A percentile compares a stretch with the other conserved stretches of the same genome.
These are phyloP conservation scores for Antarctomyces pellizariae DNA, from an alignment of 495 filamentous ascomycete genomes.

Conservation along the genomic window DNA sequence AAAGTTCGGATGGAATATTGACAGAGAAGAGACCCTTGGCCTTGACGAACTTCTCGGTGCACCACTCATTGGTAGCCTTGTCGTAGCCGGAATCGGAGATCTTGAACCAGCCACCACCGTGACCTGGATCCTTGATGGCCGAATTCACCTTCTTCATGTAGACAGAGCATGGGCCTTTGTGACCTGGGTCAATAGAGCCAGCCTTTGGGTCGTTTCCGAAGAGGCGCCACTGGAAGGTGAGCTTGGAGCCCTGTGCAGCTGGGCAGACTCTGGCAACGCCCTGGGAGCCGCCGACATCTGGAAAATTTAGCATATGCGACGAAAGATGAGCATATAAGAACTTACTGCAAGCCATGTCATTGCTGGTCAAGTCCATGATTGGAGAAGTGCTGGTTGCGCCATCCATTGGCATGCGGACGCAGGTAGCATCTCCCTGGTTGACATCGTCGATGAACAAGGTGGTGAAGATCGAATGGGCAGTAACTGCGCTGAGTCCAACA, in stretches of 20 bases:
- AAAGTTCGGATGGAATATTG: constrained; percentile 31
- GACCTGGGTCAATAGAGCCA: constrained; percentile 32
- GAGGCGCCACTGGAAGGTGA: constrained; percentile 39
- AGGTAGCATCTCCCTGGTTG: constrained; percentile 42
- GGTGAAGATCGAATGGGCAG: constrained; percentile 43
- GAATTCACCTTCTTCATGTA: constrained; percentile 42
- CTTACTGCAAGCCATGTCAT: constrained; percentile 52
- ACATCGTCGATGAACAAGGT: constrained; percentile 39
- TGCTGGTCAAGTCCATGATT: constrained; percentile 23
- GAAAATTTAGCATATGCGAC: constrained; percentile 2
- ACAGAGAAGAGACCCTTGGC: constrained; percentile 39
- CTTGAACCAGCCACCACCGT: constrained; percentile 60
- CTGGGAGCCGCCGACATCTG: constrained; percentile 30
- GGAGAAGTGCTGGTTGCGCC: constrained; percentile 25
- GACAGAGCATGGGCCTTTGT: constrained; percentile 48
- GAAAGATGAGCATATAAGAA: background rate
- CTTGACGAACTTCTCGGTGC: constrained; percentile 39
- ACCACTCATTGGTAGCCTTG: constrained; percentile 23
- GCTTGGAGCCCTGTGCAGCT: constrained; percentile 23
- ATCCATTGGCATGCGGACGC: constrained; percentile 38
- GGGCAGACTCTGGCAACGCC: constrained; percentile 34
- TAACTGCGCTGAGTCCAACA: constrained; percentile 5
- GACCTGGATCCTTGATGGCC: constrained; percentile 17
- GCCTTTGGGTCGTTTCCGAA: constrained; percentile 30
- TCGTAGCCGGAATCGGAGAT: constrained; percentile 47